Base-by-base conservation (phyloP, 1,284 basidiomycete genomes). In the Rhizopogon hawkerae region DNA sequence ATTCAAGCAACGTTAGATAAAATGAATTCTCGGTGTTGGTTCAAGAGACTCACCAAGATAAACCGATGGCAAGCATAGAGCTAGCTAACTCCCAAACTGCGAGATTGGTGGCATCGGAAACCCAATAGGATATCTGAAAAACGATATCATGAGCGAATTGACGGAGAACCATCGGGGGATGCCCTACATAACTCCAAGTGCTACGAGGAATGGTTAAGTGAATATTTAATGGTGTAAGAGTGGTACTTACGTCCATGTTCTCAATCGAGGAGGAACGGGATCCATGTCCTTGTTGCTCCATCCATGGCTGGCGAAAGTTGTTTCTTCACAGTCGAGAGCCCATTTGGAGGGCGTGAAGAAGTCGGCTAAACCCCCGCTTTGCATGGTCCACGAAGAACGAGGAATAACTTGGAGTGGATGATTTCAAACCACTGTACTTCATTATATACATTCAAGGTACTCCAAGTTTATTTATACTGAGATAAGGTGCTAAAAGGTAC, bases 241-340 rank as follows among this genome's bases (percentile, higher is more conserved):
- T 33, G 13, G 16, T 9, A 53, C 60, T 55, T 46, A 64, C 21
- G 74, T 71, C 85, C 84, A 87, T 6, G 81, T 85, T 46, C 83
- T 65, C 38, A 67, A 55, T 37, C 76, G 61, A 1, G 66, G 70
- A 24, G 81, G 80, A 7, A 84, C 81, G 2, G 83, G 83, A 56
- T 86, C 84, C 79, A 85, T 84, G 59, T 87, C 83, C 58, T 76
- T 76, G 65, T 88, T 88, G 55, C 78, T 83, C 80, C 81, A 83
- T 59, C 71, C 67, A 57, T 67, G 63, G 42, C 59, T 69, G 6
- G 79, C 79, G 52, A 78, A 77, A 9, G 74, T 76, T n/a, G 73
- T 71, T 21, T 72, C 61, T 48, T 71, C 68, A 10, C 69, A 71
- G 56, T 76, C 71, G n/a, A 78, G 68, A 3, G 55, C 68, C 77